Percentiles rank a stretch among this genome's conserved stretches.
phyloP scores from a whole-genome alignment of 208 protist species.

The Blastocrithidia nonstop region DNA sequence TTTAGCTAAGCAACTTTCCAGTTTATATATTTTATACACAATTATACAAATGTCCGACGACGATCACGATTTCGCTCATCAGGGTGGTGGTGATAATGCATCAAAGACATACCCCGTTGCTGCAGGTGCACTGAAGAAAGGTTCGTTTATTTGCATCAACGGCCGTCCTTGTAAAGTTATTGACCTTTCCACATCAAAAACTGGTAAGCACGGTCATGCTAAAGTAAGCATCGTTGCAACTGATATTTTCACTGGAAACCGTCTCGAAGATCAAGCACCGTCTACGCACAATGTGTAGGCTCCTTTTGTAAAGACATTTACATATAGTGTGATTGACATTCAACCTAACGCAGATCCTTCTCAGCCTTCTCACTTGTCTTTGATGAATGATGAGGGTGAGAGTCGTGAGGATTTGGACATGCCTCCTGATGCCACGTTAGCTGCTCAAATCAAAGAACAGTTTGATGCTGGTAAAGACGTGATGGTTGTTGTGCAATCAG shows the following conservation, averaged over 20 bases:
- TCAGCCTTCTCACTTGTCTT: slow-evolving; percentile 52
- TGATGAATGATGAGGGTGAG: slow-evolving; percentile 89
- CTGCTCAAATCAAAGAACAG: slow-evolving; percentile 76
- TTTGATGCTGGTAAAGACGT: slow-evolving; percentile 91
- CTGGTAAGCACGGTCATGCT: slow-evolving; percentile 98
- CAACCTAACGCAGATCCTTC: slow-evolving; percentile 69
- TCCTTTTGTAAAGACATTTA: slow-evolving; percentile 90
- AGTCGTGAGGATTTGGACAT: slow-evolving; percentile 92
- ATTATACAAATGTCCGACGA: slow-evolving; percentile 44
- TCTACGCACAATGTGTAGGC: slow-evolving; percentile 96
- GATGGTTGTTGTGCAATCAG: slow-evolving; percentile 84
- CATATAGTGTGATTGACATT: slow-evolving; percentile 91
- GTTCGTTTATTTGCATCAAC: slow-evolving; percentile 82
- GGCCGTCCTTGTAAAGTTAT: slow-evolving; percentile 94
- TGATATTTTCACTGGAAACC: slow-evolving; percentile 98
- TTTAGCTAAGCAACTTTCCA: no score
- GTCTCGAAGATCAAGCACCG: slow-evolving; percentile 95
- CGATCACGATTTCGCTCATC: slow-evolving; percentile 56
- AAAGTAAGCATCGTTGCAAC: slow-evolving; percentile 96
- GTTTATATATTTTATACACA: no score
- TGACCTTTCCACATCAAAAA: slow-evolving; percentile 96
- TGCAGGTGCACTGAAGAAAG: slow-evolving; percentile 84
- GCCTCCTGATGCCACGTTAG: slow-evolving; percentile 82
- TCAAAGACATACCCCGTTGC: slow-evolving; percentile 78
- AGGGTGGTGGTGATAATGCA: slow-evolving; percentile 39